Conservation (phyloP, 2,329 filamentous ascomycete genomes). For the Grosmannia serpens region DNA sequence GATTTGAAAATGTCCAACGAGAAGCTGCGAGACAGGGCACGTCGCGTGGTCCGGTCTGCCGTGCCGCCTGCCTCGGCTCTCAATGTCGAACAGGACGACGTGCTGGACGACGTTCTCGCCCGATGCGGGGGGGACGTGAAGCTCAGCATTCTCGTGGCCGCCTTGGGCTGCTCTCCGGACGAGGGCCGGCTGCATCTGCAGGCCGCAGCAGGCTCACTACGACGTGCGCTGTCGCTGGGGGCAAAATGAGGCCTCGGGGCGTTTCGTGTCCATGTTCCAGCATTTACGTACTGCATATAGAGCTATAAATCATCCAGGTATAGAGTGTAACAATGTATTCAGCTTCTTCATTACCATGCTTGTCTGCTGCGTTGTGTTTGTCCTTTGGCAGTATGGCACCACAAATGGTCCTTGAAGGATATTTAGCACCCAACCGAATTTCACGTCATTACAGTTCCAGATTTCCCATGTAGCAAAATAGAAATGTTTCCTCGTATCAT, state of each 20-base stretch:
- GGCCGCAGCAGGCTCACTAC: background rate
- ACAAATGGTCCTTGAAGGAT: too few species aligned
- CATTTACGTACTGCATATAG: too few species aligned
- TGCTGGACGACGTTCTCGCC: conserved; percentile 2
- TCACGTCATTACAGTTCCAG: too few species aligned
- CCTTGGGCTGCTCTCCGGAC: background rate
- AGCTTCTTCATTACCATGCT: too few species aligned
- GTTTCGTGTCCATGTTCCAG: background rate
- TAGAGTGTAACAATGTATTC: too few species aligned
- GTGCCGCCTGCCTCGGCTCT: background rate
- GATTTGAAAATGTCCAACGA: conserved; percentile 11
- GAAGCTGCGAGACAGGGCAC: conserved; percentile 8
- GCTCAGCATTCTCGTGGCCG: conserved; percentile 8
- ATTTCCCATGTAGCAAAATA: too few species aligned
- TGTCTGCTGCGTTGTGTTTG: too few species aligned
- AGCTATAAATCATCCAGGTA: too few species aligned
- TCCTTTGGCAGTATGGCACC: too few species aligned
- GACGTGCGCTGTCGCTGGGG: background rate
- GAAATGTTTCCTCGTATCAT: too few species aligned
- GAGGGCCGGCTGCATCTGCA: conserved; percentile 1
- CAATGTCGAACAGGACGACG: conserved; percentile 1
- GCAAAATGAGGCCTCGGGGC: too few species aligned
- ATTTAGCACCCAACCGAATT: too few species aligned
- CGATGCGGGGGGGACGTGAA: conserved; percentile 8
- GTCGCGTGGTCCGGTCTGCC: conserved; percentile 3